Evolutionary conservation across 1,284 basidiomycete species (phyloP).

Genomic region (Marasmius tenuissimus): DNA sequence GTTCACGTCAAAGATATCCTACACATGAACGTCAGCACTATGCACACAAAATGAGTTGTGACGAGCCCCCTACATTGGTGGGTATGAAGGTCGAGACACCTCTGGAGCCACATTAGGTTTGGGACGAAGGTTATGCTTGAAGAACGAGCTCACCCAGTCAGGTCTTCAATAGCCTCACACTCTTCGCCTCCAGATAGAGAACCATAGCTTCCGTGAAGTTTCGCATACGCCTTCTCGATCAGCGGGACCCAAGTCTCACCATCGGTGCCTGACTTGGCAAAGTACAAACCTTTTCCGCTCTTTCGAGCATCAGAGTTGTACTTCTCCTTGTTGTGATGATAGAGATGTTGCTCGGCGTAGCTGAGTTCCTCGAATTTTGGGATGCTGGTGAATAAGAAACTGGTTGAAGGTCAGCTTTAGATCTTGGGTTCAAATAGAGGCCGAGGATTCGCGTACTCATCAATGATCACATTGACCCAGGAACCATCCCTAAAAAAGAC

Average conservation of each 20-base stretch:
- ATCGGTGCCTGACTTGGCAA: constrained; percentile 24
- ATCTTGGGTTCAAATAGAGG: not conserved
- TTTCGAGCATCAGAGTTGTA: constrained; percentile 26
- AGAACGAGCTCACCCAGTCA: constrained; percentile 39
- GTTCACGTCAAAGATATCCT: constrained; percentile 45
- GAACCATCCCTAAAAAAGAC: constrained; percentile 35
- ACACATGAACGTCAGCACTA: not conserved
- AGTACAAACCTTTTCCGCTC: constrained; percentile 26
- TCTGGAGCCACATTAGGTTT: constrained; percentile 20
- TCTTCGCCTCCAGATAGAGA: constrained; percentile 38
- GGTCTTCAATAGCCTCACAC: constrained; percentile 48
- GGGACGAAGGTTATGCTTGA: not conserved
- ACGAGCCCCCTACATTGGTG: constrained; percentile 29
- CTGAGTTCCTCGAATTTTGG: constrained; percentile 27
- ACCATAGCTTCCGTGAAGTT: constrained; percentile 47
- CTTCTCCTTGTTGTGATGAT: constrained; percentile 25
- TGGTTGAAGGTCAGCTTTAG: not conserved
- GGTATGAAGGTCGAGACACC: constrained; percentile 42
- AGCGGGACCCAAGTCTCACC: constrained; percentile 38
- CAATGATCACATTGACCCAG: constrained; percentile 36
- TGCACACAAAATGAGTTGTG: not conserved
- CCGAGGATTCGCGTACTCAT: constrained; percentile 29
- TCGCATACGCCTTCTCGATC: constrained; percentile 56
- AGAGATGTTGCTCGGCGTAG: constrained; percentile 18
- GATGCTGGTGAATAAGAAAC: constrained; percentile 25